These are phyloP conservation scores for Phytophthora pini DNA, from an alignment of 352 stramenopile genomes.

Conservation along the genomic window DNA sequence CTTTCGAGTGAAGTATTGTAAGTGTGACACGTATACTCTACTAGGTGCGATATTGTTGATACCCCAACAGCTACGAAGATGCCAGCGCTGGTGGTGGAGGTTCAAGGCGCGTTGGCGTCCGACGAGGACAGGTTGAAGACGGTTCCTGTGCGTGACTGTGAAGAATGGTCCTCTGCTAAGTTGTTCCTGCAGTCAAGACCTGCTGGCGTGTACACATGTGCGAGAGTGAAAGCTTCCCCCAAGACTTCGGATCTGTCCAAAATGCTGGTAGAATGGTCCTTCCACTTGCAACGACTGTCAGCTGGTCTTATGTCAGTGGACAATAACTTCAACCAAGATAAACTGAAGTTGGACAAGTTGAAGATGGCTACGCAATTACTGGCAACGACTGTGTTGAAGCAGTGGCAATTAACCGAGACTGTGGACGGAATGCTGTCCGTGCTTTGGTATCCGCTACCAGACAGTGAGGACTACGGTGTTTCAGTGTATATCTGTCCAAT, in stretches of 20 bases:
- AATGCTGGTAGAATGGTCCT: conserved; percentile 54
- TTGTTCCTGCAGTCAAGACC: conserved; percentile 56
- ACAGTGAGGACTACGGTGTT: conserved; percentile 38
- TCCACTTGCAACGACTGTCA: conserved; percentile 63
- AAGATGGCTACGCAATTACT: conserved; percentile 19
- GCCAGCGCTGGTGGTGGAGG: conserved; percentile 24
- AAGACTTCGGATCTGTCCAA: conserved; percentile 2
- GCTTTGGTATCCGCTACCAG: conserved; percentile 53
- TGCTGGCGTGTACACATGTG: conserved; percentile 70
- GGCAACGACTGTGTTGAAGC: conserved; percentile 9
- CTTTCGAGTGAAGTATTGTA: background rate
- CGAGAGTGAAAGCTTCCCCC: conserved; percentile 32
- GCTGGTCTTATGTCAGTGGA: conserved; percentile 29
- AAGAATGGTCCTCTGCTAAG: conserved; percentile 46
- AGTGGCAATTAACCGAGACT: conserved; percentile 11
- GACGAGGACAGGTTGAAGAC: background rate
- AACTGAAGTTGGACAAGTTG: conserved; percentile 22
- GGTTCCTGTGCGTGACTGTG: conserved; percentile 1
- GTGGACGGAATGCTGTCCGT: conserved; percentile 69
- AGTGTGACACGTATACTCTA: background rate
- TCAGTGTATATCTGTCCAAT: conserved; percentile 65
- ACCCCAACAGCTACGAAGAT: background rate
- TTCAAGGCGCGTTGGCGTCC: conserved; percentile 5
- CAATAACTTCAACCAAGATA: background rate
- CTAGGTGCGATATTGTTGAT: conserved; percentile 9